These are phyloP conservation scores for Plasmodium coatneyi DNA, from an alignment of 169 alveolate species.

Conservation along the genomic window DNA sequence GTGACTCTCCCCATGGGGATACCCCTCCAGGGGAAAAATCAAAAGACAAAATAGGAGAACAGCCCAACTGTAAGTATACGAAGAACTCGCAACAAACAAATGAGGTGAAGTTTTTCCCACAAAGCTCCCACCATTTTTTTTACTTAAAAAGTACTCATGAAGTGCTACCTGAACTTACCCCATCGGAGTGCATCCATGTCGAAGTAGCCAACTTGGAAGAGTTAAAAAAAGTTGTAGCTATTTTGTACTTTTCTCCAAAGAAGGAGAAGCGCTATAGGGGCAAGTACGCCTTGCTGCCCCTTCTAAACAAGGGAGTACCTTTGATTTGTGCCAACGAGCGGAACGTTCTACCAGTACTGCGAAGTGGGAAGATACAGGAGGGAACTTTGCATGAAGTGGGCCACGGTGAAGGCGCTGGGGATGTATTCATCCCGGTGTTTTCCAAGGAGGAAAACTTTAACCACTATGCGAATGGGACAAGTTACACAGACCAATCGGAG, in stretches of 20 bases:
- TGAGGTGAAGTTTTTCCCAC: slow-evolving; percentile 21
- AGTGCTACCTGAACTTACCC: background rate
- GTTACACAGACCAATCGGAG: background rate
- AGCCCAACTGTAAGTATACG: background rate
- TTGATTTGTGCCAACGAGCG: slow-evolving; percentile 4
- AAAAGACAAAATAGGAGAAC: background rate
- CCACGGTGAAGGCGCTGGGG: background rate
- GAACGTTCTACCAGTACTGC: background rate
- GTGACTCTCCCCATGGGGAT: background rate
- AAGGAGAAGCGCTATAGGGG: slow-evolving; percentile 11
- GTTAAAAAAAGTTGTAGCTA: background rate
- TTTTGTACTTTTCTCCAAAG: slow-evolving; percentile 14
- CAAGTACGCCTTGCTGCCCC: slow-evolving; percentile 29
- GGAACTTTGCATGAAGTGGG: background rate
- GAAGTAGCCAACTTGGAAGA: slow-evolving; percentile 2
- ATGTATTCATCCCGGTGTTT: slow-evolving; percentile 31
- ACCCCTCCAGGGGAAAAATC: background rate
- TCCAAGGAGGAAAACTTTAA: background rate
- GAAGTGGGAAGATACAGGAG: background rate
- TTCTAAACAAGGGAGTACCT: slow-evolving; percentile 8
- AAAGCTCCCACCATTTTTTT: background rate
- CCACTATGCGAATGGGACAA: background rate
- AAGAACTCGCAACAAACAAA: background rate
- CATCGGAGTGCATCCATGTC: background rate
- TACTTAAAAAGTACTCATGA: background rate